phyloP scores from a whole-genome alignment of 2,329 filamentous ascomycete species.

The Plectosphaerella cucumerina region DNA sequence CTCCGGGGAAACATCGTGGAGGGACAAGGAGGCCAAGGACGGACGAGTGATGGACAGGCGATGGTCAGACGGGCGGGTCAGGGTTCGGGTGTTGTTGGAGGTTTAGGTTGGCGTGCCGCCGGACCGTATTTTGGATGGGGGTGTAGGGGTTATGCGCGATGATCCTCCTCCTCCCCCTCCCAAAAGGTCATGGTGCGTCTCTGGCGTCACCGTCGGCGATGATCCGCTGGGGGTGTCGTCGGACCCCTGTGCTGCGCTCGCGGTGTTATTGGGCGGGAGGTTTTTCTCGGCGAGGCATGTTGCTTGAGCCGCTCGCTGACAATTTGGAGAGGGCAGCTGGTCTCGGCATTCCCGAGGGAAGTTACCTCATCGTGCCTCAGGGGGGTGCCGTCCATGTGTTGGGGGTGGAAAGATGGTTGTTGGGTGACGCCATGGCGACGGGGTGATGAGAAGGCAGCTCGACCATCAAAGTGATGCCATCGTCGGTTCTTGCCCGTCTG shows the following conservation, averaged over 20 bases:
- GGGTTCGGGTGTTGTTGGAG: too few relatives aligned
- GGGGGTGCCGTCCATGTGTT: background rate
- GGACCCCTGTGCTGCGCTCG: background rate
- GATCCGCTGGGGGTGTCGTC: background rate
- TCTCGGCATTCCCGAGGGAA: background rate
- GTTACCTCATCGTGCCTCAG: background rate
- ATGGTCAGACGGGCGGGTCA: background rate
- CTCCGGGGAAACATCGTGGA: constrained; percentile 11
- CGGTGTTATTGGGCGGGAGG: background rate
- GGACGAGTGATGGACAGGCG: too few relatives aligned
- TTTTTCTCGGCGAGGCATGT: too few relatives aligned
- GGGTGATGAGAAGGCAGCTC: background rate
- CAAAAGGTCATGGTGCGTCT: background rate
- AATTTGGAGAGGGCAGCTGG: background rate
- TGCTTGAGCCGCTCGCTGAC: background rate
- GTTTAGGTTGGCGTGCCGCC: background rate
- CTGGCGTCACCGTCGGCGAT: background rate
- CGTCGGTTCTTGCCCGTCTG: too few relatives aligned
- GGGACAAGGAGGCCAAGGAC: background rate
- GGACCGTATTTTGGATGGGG: background rate
- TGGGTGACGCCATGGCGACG: background rate
- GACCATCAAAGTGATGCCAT: background rate
- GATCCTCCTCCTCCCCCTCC: background rate
- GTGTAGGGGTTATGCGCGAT: background rate
- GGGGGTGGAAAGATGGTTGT: background rate